Base-by-base conservation (phyloP, 805 yeast species). In the Kuraishia floccosa region DNA sequence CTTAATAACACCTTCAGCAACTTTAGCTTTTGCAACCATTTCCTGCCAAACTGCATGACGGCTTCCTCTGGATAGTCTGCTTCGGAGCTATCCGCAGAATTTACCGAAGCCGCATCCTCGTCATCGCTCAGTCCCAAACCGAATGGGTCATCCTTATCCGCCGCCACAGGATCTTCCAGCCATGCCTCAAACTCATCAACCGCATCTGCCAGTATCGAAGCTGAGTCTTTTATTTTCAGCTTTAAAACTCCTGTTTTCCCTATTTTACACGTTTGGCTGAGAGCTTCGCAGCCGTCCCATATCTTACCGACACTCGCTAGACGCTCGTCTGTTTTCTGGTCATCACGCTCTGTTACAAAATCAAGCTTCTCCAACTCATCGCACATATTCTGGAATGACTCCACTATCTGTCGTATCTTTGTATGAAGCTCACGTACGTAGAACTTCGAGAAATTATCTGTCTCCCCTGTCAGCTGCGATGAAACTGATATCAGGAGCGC, bases 111-210 rank as follows among this genome's bases (percentile, higher is more conserved):
- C 0, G 39, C 37, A 26, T 43, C 44, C 15, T 49, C 49, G 5
- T 37, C 41, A 12, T 34, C 42, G 10, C 34, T 39, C 24, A 21
- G 33, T 35, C 50, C 43, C 20, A 63, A 42, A 2, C 72, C 77
- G 44, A 71, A 73, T 2, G 75, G 76, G 50, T 72, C 74, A 7
- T 58, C 66, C 28, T 63, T 68, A 25, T 48, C 59, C 19, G 42
- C 35, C 6, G 54, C 55, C 10, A 55, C 56, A 0, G 87, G 89
- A 38, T 76, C 64, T 35, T 72, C 71, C 3, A 76, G 44, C 83
- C 89, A 82, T 35, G 72, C 83, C 14, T 60, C 71, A 30, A 79
- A 63, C 42, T 83, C 93, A 7, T 63, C 68, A n/a, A 68, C 50
- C 0, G 76, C 79, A 50, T 80, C 89, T 13, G 61, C 66, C 5